These are phyloP conservation scores for Grosmannia penicillata DNA, from an alignment of 2,329 filamentous ascomycete genomes.

Conservation along the genomic window DNA sequence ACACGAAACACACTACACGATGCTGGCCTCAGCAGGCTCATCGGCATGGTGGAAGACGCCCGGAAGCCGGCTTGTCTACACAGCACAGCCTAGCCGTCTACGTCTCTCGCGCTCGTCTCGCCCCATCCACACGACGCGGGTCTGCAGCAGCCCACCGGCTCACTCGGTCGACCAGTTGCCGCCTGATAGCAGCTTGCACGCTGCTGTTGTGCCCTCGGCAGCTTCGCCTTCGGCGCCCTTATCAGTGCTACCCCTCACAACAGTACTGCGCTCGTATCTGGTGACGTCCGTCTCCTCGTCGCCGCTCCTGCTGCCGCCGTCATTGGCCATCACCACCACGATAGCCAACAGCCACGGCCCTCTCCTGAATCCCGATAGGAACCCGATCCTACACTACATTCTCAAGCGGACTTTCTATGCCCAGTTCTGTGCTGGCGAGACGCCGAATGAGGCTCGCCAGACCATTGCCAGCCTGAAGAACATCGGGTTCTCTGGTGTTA, in stretches of 20 bases:
- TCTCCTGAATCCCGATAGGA: slow-evolving; percentile 59
- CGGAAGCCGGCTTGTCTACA: too few species aligned
- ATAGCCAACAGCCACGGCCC: slow-evolving; percentile 55
- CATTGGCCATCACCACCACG: slow-evolving; percentile 49
- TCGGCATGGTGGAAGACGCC: too few species aligned
- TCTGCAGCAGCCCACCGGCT: too few species aligned
- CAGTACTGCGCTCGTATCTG: slow-evolving; percentile 53
- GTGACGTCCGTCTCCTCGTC: slow-evolving; percentile 60
- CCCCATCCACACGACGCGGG: too few species aligned
- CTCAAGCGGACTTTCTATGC: slow-evolving; percentile 77
- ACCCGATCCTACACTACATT: slow-evolving; percentile 52
- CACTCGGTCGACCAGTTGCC: too few species aligned
- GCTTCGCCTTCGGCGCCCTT: slow-evolving; percentile 25
- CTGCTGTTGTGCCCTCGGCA: background rate
- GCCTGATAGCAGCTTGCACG: background rate
- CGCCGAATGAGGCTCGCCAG: slow-evolving; percentile 46
- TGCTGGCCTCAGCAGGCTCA: too few species aligned
- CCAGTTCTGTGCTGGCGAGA: slow-evolving; percentile 83
- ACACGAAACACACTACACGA: too few species aligned
- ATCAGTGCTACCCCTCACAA: slow-evolving; percentile 49
- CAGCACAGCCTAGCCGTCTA: too few species aligned
- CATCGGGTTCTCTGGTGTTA: slow-evolving; percentile 71
- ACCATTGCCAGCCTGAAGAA: slow-evolving; percentile 53
- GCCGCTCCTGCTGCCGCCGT: slow-evolving; percentile 52
- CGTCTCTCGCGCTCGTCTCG: too few species aligned